These are phyloP conservation scores for Houttuynia cordata DNA, from an alignment of 164 flowering plant genomes.

Conservation along the genomic window DNA sequence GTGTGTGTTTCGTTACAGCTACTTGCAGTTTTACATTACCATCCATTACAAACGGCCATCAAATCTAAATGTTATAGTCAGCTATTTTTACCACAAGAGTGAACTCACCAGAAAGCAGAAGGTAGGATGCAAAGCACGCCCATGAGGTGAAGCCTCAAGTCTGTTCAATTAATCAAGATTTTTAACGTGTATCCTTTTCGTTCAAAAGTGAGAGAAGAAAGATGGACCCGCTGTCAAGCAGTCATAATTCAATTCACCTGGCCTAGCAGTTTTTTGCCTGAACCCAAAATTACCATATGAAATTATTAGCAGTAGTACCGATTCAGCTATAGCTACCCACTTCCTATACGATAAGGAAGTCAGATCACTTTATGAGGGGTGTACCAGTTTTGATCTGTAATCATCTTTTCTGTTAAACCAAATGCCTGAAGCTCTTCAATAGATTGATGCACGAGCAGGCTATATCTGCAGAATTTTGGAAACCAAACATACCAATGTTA, in stretches of 20 bases:
- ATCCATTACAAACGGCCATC: too few relatives aligned
- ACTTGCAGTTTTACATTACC: too few relatives aligned
- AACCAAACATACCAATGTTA: too few relatives aligned
- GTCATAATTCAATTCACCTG: constrained; percentile 62
- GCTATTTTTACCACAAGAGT: too few relatives aligned
- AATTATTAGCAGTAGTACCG: constrained; percentile 3
- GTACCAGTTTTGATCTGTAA: constrained; percentile 67
- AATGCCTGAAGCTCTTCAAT: constrained; percentile 44
- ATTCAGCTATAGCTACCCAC: background rate
- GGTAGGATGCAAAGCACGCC: too few relatives aligned
- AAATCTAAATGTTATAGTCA: too few relatives aligned
- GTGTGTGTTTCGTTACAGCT: too few relatives aligned
- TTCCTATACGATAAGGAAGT: background rate
- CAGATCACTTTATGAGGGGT: background rate
- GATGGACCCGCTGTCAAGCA: constrained; percentile 42
- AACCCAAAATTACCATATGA: constrained; percentile 7
- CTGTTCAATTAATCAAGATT: background rate
- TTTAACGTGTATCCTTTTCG: background rate
- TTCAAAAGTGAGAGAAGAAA: constrained; percentile 43
- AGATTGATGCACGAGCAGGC: constrained; percentile 55
- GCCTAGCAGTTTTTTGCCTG: constrained; percentile 63
- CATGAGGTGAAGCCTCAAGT: too few relatives aligned
- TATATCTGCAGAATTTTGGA: constrained; percentile 34
- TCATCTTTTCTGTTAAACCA: constrained; percentile 65
- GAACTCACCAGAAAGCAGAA: too few relatives aligned